Evolutionary conservation across 352 stramenopile genomes (phyloP).

Genomic region (Elongisporangium undulatum): DNA sequence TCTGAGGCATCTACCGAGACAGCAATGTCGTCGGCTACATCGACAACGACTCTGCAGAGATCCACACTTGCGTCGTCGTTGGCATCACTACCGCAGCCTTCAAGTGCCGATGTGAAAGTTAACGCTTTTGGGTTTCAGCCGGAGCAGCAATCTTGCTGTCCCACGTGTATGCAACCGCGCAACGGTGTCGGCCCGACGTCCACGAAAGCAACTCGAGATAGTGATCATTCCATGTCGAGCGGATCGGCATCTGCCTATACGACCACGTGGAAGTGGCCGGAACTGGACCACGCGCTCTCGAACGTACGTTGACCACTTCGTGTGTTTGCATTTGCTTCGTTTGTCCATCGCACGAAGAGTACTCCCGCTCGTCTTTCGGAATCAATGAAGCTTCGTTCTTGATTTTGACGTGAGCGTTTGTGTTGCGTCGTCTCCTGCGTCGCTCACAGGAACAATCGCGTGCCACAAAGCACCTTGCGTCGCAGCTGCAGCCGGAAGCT

Average conservation of each 20-base stretch:
- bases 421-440: not conserved
- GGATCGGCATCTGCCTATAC: not conserved
- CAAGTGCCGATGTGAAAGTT: not conserved
- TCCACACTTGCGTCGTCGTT: not conserved
- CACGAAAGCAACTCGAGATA: not conserved
- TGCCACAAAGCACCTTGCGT: conserved; percentile 27
- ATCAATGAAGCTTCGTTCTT: not conserved
- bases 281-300: not conserved
- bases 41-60: not conserved
- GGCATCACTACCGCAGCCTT: not conserved
- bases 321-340: not conserved
- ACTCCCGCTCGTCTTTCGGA: not conserved
- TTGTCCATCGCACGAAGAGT: not conserved
- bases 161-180: not conserved
- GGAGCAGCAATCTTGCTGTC: not conserved
- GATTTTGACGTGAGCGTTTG: not conserved
- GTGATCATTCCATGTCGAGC: not conserved
- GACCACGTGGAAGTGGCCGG: not conserved
- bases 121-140: not conserved
- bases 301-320: not conserved
- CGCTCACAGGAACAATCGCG: conserved; percentile 26
- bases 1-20: not conserved
- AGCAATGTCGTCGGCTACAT: not conserved
- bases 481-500: conserved; percentile 16
- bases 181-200: not conserved